phyloP scores from a whole-genome alignment of 2,329 filamentous ascomycete species.

The Paraphoma sp. region DNA sequence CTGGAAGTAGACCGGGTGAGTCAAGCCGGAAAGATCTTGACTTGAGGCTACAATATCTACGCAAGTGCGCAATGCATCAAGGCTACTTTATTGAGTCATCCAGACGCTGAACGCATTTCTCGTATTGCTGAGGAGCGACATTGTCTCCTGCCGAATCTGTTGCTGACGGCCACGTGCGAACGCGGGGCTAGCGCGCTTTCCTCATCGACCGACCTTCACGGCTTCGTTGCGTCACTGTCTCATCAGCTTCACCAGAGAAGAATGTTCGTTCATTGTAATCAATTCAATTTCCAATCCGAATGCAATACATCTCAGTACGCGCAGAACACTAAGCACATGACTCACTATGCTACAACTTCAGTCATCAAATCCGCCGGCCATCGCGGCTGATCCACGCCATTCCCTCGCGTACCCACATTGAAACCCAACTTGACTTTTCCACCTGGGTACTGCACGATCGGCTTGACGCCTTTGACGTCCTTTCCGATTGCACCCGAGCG shows the following conservation, averaged over 20 bases:
- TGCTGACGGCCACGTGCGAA: not conserved
- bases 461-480: slow-evolving; percentile 52
- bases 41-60: no score
- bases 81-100: no score
- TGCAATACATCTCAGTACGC: no score
- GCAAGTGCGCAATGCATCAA: no score
- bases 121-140: not conserved
- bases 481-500: slow-evolving; percentile 47
- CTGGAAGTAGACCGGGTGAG: no score
- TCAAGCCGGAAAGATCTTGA: no score
- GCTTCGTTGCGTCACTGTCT: no score
- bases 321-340: not conserved
- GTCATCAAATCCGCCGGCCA: slow-evolving; percentile 57
- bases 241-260: not conserved
- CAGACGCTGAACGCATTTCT: not conserved
- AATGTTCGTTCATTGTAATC: no score
- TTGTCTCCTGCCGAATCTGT: not conserved
- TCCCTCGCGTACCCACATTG: slow-evolving; percentile 58
- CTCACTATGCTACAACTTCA: slow-evolving; percentile 42
- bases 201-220: not conserved
- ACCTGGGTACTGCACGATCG: slow-evolving; percentile 50
- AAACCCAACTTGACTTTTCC: slow-evolving; percentile 48
- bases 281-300: no score
- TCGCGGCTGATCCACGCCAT: slow-evolving; percentile 56
- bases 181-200: not conserved